Evolutionary conservation across 306 rosid species (phyloP).

Genomic region (Nissolia schottii): DNA sequence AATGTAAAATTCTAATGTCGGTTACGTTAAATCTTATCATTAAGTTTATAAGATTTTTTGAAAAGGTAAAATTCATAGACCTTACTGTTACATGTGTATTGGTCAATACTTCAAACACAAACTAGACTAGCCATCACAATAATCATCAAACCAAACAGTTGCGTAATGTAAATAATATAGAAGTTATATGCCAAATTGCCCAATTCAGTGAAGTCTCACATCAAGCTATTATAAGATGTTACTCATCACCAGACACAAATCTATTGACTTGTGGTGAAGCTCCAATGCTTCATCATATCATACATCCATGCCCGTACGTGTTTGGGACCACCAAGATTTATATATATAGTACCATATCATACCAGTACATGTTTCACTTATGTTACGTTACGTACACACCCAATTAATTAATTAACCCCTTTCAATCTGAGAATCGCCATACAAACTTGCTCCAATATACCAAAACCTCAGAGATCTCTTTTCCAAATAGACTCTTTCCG

Average conservation of each 20-base stretch:
- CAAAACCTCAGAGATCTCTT: conserved; percentile 21
- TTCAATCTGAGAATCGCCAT: not conserved
- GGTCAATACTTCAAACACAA: not conserved
- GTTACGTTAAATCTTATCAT: too few relatives aligned
- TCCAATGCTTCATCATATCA: not conserved
- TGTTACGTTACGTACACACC: not conserved
- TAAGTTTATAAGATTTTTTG: too few relatives aligned
- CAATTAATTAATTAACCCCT: not conserved
- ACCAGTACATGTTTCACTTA: not conserved
- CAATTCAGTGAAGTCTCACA: conserved; percentile 29
- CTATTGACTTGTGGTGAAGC: not conserved
- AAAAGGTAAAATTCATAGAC: not conserved
- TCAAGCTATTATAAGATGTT: conserved; percentile 29
- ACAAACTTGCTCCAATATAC: conserved; percentile 27
- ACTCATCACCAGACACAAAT: conserved; percentile 17
- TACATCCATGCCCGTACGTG: not conserved
- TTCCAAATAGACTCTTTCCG: conserved; percentile 22
- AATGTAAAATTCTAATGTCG: too few relatives aligned
- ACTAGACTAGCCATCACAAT: not conserved
- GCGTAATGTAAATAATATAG: not conserved
- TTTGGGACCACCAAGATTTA: conserved; percentile 16
- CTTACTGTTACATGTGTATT: not conserved
- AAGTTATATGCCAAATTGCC: not conserved
- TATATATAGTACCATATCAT: not conserved
- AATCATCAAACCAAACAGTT: not conserved